Base-by-base conservation (phyloP, 768 basidiomycete genomes). In the Phanerochaete sordida region DNA sequence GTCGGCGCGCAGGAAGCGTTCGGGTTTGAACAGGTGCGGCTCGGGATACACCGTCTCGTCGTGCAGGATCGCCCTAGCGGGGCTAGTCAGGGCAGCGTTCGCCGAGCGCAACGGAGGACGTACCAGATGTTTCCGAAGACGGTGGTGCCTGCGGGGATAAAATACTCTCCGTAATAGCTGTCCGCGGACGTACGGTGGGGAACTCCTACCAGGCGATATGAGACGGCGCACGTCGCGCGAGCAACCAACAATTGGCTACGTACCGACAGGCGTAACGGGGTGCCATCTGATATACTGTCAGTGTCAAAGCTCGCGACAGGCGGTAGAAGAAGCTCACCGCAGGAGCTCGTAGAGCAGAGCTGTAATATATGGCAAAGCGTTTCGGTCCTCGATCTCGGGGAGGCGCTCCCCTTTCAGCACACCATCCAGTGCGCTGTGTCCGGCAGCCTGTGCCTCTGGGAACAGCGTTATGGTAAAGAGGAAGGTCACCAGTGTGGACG, bases 191-290 rank as follows among this genome's bases (percentile, higher is more conserved):
- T 11, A 3, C n/a, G 33, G 31, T 37, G 51, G 1, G 51, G 51
- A 30, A 49, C 24, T 6, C 26, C 48, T 49, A 27, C 11, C 15
- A 7, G 48, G 27, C 11, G 48, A 26, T 30, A 6, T 30, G 68
- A 67, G 72, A 1, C 70, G 60, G 26, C 69, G 46, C 13, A 54
- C 46, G 62, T 72, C 70, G 52, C 67, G 64, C 27, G 60, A 43
- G 13, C 70, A 35, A 1, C 59, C 51, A 21, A 70, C 57, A 56
- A 70, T 71, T 13, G 70, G 69, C 49, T n/a, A n/a, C n/a, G n/a
- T n/a, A n/a, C n/a, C n/a, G n/a, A n/a, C n/a, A n/a, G n/a, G n/a
- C n/a, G n/a, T n/a, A n/a, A n/a, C n/a, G n/a, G 50, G 50, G 3
- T 28, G 27, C 50, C 50, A 52, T 52, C 50, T 52, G 70, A 33